phyloP scores from a whole-genome alignment of 306 rosid genomes.

The Quercus gilva region DNA sequence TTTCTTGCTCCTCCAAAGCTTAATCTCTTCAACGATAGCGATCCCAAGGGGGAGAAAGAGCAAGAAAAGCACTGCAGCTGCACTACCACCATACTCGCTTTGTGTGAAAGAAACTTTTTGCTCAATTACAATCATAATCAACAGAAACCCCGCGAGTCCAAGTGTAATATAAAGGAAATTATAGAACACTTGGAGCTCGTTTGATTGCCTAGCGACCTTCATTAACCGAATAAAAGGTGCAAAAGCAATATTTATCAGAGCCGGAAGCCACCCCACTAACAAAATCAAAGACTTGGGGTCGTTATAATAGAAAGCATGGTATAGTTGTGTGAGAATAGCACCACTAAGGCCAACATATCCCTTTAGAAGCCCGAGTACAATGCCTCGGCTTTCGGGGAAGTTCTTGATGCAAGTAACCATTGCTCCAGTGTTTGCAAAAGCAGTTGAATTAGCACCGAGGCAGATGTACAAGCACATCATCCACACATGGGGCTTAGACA shows the following conservation, averaged over 20 bases:
- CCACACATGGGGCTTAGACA: constrained; percentile 56
- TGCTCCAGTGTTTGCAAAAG: constrained; percentile 74
- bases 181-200: constrained; percentile 61
- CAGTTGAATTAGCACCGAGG: constrained; percentile 70
- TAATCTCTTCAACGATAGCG: constrained; percentile 41
- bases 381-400: constrained; percentile 66
- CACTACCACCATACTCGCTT: constrained; percentile 46
- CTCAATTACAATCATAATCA: constrained; percentile 53
- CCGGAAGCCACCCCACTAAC: constrained; percentile 74
- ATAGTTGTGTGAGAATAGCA: constrained; percentile 67
- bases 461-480: constrained; percentile 73
- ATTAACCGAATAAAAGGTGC: constrained; percentile 48
- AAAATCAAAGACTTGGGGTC: constrained; percentile 49
- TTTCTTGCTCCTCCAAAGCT: constrained; percentile 20
- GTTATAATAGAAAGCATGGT: constrained; percentile 51
- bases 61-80: constrained; percentile 42
- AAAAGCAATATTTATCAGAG: constrained; percentile 52
- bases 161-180: constrained; percentile 62
- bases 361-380: constrained; percentile 57
- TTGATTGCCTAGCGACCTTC: constrained; percentile 30
- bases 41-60: constrained; percentile 58
- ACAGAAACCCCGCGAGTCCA: constrained; percentile 55
- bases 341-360: constrained; percentile 76
- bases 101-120: constrained; percentile 32
- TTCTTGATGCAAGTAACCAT: constrained; percentile 74